These are phyloP conservation scores for Suillus sp. DNA, from an alignment of 768 basidiomycete genomes.

Conservation along the genomic window DNA sequence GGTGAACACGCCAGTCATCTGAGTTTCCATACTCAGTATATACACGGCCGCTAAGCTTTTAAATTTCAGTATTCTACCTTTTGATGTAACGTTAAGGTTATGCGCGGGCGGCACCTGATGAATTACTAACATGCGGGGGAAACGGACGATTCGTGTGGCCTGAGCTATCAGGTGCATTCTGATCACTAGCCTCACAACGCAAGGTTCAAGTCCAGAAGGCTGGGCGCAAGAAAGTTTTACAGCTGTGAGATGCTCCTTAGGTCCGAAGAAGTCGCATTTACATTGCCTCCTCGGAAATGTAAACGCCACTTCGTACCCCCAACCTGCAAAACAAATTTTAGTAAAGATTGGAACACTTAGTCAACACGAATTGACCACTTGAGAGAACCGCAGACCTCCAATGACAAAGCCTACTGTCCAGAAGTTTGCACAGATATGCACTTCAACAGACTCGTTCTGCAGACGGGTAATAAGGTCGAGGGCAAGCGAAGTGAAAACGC, in stretches of 20 bases:
- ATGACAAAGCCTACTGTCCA: slow-evolving; percentile 39
- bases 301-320: slow-evolving; percentile 1
- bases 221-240: neutral
- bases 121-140: no score
- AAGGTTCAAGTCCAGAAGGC: neutral
- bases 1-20: no score
- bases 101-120: no score
- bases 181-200: neutral
- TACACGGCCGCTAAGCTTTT: no score
- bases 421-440: slow-evolving; percentile 29
- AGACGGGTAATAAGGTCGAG: neutral
- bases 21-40: no score
- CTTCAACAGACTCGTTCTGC: slow-evolving; percentile 30
- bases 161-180: neutral
- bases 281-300: neutral
- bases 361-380: no score
- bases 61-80: no score
- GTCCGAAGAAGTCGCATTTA: neutral
- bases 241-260: neutral
- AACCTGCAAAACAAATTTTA: neutral
- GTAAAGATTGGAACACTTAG: neutral
- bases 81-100: no score
- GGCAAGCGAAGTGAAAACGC: neutral
- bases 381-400: neutral
- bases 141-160: no score